Percentiles rank a stretch among this genome's conserved stretches.
Conservation (phyloP, 768 basidiomycete genomes). For the Russula sp. region DNA sequence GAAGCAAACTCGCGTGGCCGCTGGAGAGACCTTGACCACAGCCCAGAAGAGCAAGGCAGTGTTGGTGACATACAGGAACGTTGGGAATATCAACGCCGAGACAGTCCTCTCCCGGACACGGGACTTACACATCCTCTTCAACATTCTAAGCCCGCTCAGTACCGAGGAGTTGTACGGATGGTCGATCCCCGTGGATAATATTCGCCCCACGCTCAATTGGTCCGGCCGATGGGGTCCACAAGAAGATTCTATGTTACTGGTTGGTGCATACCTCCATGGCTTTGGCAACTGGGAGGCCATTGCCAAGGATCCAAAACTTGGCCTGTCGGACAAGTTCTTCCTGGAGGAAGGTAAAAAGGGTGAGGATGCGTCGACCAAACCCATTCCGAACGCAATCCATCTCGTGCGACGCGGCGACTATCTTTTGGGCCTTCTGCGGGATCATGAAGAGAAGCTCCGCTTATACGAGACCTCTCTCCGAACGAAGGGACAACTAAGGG, state of each 20-base stretch:
- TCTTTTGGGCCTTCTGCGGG: slow-evolving; percentile 73
- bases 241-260: slow-evolving; percentile 91
- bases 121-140: slow-evolving; percentile 83
- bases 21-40: slow-evolving; percentile 85
- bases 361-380: slow-evolving; percentile 75
- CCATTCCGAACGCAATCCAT: slow-evolving; percentile 96
- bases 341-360: slow-evolving; percentile 96
- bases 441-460: slow-evolving; percentile 87
- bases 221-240: slow-evolving; percentile 89
- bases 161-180: slow-evolving; percentile 71
- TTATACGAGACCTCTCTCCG: slow-evolving; percentile 79
- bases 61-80: slow-evolving; percentile 82
- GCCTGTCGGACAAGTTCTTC: slow-evolving; percentile 91
- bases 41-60: slow-evolving; percentile 97
- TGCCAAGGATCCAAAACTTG: slow-evolving; percentile 78
- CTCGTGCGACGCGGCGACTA: slow-evolving; percentile 96
- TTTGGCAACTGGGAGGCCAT: slow-evolving; percentile 98
- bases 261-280: slow-evolving; percentile 89
- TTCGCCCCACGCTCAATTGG: slow-evolving; percentile 94
- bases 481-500: slow-evolving; percentile 62
- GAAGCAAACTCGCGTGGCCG: slow-evolving; percentile 66
- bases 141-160: slow-evolving; percentile 60
- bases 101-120: slow-evolving; percentile 87
- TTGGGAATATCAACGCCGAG: slow-evolving; percentile 95
- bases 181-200: slow-evolving; percentile 86